These are phyloP conservation scores for Diplodia mutila DNA, from an alignment of 2,329 filamentous ascomycete species.

Conservation along the genomic window DNA sequence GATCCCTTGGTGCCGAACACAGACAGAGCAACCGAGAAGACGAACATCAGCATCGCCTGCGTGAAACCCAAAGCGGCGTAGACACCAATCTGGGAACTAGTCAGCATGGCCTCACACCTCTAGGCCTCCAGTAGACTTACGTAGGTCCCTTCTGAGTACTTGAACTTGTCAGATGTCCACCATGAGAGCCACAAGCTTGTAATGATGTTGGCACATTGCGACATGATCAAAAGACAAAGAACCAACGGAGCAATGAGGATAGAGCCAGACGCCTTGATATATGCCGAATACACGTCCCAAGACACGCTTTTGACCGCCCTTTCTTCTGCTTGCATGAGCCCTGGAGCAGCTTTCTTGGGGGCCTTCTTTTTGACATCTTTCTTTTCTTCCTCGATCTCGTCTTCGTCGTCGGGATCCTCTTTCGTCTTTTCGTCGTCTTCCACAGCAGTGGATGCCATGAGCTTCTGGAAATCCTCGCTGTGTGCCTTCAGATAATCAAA, in stretches of 20 bases:
- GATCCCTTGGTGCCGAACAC: conserved; percentile 80
- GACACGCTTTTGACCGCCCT: conserved; percentile 75
- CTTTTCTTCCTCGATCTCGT: conserved; percentile 63
- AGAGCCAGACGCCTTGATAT: conserved; percentile 74
- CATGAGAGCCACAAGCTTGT: conserved; percentile 92
- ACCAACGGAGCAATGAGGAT: conserved; percentile 69
- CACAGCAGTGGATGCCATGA: conserved; percentile 81
- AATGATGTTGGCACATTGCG: conserved; percentile 82
- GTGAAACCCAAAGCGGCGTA: conserved; percentile 72
- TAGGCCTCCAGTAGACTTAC: conserved; percentile 56
- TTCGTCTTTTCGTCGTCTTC: conserved; percentile 55
- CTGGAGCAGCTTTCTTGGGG: conserved; percentile 47
- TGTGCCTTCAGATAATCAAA: conserved; percentile 84
- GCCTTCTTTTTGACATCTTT: conserved; percentile 56
- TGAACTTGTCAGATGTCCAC: conserved; percentile 83
- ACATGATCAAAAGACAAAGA: conserved; percentile 67
- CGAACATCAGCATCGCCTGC: conserved; percentile 77
- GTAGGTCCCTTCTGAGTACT: conserved; percentile 69
- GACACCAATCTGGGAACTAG: conserved; percentile 57
- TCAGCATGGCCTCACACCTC: conserved; percentile 32
- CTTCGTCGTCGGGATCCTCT: conserved; percentile 55
- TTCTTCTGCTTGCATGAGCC: conserved; percentile 75
- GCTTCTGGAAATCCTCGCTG: conserved; percentile 74
- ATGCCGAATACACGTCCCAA: conserved; percentile 78
- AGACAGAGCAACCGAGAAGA: conserved; percentile 77